phyloP scores from a whole-genome alignment of 371 early-diverging fungal genomes.

The Mucor mucedo region DNA sequence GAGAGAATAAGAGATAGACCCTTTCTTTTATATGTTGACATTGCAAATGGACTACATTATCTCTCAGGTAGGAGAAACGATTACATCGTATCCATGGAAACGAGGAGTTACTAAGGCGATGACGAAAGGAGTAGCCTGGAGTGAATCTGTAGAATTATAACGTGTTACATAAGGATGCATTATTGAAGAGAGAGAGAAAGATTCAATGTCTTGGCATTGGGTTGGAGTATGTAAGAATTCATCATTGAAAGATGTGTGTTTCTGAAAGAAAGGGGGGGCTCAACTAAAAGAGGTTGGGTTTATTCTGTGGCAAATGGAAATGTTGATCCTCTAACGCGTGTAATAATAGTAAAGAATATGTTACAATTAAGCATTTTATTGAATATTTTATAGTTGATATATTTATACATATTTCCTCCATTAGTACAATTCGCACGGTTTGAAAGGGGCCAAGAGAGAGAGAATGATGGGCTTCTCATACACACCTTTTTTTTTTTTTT shows the following conservation, averaged over 20 bases:
- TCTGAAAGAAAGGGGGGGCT: not conserved
- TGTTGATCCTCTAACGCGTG: too few species aligned
- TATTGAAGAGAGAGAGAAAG: not conserved
- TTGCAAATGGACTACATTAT: not conserved
- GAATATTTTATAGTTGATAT: conserved; percentile 5
- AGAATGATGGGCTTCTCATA: not conserved
- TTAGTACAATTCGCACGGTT: conserved; percentile 8
- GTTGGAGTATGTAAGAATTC: conserved; percentile 3
- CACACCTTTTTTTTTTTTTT: not conserved
- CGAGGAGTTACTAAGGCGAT: not conserved
- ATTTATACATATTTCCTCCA: conserved; percentile 9
- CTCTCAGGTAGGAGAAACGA: not conserved
- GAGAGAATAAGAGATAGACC: not conserved
- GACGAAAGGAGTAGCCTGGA: not conserved
- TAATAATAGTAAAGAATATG: not conserved
- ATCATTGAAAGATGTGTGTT: not conserved
- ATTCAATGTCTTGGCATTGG: conserved; percentile 1
- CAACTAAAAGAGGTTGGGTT: too few species aligned
- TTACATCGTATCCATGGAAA: not conserved
- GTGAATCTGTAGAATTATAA: not conserved
- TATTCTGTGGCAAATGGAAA: too few species aligned
- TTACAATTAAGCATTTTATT: conserved; percentile 2
- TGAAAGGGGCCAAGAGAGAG: not conserved
- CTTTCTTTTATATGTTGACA: not conserved
- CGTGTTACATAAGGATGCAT: not conserved